phyloP scores from a whole-genome alignment of 495 filamentous ascomycete species.

The Astrothelium macrocarpum region DNA sequence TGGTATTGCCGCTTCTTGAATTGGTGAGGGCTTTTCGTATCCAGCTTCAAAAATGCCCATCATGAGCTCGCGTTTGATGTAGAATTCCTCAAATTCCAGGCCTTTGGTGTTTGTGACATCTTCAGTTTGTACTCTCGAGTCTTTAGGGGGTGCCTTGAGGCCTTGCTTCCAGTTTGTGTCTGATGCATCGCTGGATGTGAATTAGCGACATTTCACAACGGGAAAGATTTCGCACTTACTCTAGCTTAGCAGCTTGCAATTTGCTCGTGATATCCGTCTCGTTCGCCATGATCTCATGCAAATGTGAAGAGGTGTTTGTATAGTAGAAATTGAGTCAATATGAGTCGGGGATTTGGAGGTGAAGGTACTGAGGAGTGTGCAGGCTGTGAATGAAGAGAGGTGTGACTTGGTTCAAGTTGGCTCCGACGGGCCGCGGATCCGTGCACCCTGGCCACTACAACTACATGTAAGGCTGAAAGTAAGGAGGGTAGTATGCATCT shows the following conservation, averaged over 20 bases:
- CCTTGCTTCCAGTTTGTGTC: conserved; percentile 69
- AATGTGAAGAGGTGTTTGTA: neutral
- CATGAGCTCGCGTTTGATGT: conserved; percentile 83
- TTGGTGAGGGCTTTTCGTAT: conserved; percentile 96
- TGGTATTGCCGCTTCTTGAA: conserved; percentile 98
- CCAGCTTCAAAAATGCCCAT: conserved; percentile 99
- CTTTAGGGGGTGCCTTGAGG: conserved; percentile 69
- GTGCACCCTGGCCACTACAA: too few species aligned
- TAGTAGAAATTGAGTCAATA: too few species aligned
- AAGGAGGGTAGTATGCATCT: too few species aligned
- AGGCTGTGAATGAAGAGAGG: neutral
- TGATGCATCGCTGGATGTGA: conserved; percentile 39
- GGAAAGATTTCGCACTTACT: conserved; percentile 37
- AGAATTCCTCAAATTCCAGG: conserved; percentile 93
- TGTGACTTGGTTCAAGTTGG: neutral
- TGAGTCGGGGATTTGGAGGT: too few species aligned
- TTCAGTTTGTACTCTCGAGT: conserved; percentile 89
- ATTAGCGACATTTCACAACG: neutral
- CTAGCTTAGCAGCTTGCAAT: conserved; percentile 53
- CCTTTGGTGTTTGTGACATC: conserved; percentile 98
- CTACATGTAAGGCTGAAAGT: too few species aligned
- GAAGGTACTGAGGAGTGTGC: neutral
- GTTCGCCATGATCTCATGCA: neutral
- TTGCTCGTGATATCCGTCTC: conserved; percentile 29
- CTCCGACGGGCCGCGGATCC: neutral